Evolutionary conservation across 2,329 filamentous ascomycete genomes (phyloP), one percentile per base, ranked within the genome.

Genomic region (Colletotrichum orbiculare): DNA sequence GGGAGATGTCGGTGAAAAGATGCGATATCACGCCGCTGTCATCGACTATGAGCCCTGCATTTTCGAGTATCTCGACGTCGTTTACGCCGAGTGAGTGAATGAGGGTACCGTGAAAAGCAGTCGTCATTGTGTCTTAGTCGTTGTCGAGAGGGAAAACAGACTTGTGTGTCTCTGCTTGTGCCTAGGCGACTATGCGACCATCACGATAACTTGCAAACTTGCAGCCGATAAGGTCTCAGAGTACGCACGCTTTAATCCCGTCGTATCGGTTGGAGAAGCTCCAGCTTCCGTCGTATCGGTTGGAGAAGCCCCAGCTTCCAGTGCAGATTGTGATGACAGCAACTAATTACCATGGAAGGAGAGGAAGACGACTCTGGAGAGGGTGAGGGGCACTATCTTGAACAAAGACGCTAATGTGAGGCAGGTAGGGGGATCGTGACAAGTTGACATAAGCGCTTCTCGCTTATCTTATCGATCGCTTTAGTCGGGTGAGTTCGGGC

Each of bases 61-160:
- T 69, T 33, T 79, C 70, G 50, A 82, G 72, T 48, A 83, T 75
- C 46, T 76, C 69, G 3, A 83, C 67, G 9, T 74, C 66, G 1
- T 72, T 67, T 2, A 71, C 73, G 3, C 69, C 69, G 4, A 71
- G 70, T 4, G 80, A 80, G 65, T 84, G 80, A 54, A 83, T 76
- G 41, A 81, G 47, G 6, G 76, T 77, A 58, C 80, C 81, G 64
- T 82, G 74, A 54, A 82, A 81, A 63, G 73, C 67, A 37, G 54
- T 41, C 8, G 50, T 25, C 59, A 62, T 62, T 15, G 8, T 52
- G 13, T 3, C 4, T 34, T 10, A 8, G 42, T 37, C 7, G 38
- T 41, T 25, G 25, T 25, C 25, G 4, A 25, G 1, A 5, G 25
- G 4, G 25, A 25, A 25, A 25, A 25, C 25, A 25, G 25, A 25